Conservation (phyloP, 345 rosid genomes). For the Pelargonium nanum region DNA sequence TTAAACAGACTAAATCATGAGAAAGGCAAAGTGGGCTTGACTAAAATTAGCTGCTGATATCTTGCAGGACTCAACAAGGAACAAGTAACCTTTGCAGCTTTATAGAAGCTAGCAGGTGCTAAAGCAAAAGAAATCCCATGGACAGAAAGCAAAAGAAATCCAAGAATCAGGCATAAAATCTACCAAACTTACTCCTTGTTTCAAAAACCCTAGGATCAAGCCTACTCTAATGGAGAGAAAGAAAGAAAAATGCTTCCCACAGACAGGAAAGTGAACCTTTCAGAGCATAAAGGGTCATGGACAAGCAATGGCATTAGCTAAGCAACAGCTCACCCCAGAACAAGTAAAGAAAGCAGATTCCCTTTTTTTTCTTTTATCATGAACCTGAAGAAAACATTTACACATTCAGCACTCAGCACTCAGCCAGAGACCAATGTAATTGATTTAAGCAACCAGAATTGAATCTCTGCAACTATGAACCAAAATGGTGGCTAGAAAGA, state of each 20-base stretch:
- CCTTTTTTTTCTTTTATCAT: constrained; percentile 31
- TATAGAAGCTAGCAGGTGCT: constrained; percentile 42
- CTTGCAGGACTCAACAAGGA: constrained; percentile 65
- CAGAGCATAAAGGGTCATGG: constrained; percentile 70
- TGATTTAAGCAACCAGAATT: constrained; percentile 3
- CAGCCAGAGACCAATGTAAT: constrained; percentile 22
- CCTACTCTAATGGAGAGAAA: constrained; percentile 34
- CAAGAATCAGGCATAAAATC: constrained; percentile 61
- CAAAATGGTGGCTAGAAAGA: constrained; percentile 4
- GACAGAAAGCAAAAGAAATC: constrained; percentile 32
- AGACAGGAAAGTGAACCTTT: constrained; percentile 84
- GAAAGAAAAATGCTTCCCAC: constrained; percentile 34
- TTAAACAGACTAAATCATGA: constrained; percentile 12
- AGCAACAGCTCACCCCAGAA: constrained; percentile 47
- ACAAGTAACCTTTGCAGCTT: constrained; percentile 51
- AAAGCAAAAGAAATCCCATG: constrained; percentile 43
- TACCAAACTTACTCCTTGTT: constrained; percentile 27
- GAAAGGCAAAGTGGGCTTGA: constrained; percentile 28
- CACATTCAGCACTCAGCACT: constrained; percentile 21
- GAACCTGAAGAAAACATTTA: constrained; percentile 6
- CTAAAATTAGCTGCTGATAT: constrained; percentile 42
- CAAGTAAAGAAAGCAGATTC: constrained; percentile 58
- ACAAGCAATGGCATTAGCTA: constrained; percentile 47
- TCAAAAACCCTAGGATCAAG: constrained; percentile 14
- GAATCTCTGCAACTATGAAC: constrained; percentile 20